These are phyloP conservation scores for Zygotorulaspora mrakii DNA, from an alignment of 1,139 yeast genomes.

Conservation along the genomic window DNA sequence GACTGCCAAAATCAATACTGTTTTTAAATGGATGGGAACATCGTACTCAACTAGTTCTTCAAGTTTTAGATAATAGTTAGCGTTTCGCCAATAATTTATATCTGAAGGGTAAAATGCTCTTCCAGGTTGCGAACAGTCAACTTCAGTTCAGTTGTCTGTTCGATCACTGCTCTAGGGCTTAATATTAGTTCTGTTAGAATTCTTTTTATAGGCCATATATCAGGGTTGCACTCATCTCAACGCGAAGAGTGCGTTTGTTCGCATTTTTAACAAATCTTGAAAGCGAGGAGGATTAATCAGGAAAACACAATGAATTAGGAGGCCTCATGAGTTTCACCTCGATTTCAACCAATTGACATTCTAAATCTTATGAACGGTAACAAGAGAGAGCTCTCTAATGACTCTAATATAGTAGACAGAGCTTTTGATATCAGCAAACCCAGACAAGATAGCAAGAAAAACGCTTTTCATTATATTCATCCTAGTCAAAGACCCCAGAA, in stretches of 20 bases:
- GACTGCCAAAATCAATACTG: no score
- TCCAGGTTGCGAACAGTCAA: no score
- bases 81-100: no score
- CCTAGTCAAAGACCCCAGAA: conserved; percentile 4
- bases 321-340: not conserved
- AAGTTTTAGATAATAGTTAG: no score
- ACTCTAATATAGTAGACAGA: not conserved
- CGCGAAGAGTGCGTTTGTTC: not conserved
- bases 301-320: not conserved
- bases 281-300: no score
- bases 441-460: conserved; percentile 1
- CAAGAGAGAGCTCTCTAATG: conserved; percentile 3
- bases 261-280: not conserved
- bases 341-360: not conserved
- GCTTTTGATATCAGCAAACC: not conserved
- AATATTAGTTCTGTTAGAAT: no score
- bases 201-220: not conserved
- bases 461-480: conserved; percentile 1
- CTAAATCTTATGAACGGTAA: conserved; percentile 1
- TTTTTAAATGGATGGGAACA: no score
- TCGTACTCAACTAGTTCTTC: no score
- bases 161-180: not conserved
- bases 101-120: no score
- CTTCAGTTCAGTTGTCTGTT: no score
- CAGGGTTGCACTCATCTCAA: not conserved